Conservation (phyloP, 2,329 filamentous ascomycete genomes). For the Penicillium sp. region DNA sequence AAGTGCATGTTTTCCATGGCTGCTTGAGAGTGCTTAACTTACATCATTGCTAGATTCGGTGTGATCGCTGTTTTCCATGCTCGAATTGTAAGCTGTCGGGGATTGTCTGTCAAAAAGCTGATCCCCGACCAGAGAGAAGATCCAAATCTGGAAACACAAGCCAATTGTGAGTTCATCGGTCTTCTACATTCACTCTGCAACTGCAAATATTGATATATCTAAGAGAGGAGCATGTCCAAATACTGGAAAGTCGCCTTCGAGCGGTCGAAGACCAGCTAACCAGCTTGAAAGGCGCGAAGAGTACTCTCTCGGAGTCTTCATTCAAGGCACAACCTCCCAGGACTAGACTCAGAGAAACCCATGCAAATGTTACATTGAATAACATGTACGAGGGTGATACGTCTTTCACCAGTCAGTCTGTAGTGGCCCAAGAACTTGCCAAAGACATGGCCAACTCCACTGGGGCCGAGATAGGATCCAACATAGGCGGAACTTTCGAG, state of each 20-base stretch:
- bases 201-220: neutral
- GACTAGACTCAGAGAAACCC: too few species aligned
- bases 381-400: conserved; percentile 12
- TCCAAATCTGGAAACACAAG: conserved; percentile 2
- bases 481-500: conserved; percentile 8
- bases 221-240: conserved; percentile 10
- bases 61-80: conserved; percentile 16
- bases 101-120: conserved; percentile 12
- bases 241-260: conserved; percentile 10
- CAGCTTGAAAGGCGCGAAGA: neutral
- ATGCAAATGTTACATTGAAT: neutral
- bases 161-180: conserved; percentile 6
- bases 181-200: neutral
- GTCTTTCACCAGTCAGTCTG: conserved; percentile 15
- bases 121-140: conserved; percentile 3
- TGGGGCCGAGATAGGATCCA: neutral
- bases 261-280: conserved; percentile 7
- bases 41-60: conserved; percentile 10
- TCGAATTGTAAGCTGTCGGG: conserved; percentile 14
- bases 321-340: too few species aligned
- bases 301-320: too few species aligned
- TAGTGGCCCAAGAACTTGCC: conserved; percentile 12
- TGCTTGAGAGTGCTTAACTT: neutral
- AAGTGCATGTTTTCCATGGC: conserved; percentile 6
- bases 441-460: conserved; percentile 5